These are phyloP conservation scores for Cladosporium oxysporum DNA, from an alignment of 2,329 filamentous ascomycete genomes.

Conservation along the genomic window DNA sequence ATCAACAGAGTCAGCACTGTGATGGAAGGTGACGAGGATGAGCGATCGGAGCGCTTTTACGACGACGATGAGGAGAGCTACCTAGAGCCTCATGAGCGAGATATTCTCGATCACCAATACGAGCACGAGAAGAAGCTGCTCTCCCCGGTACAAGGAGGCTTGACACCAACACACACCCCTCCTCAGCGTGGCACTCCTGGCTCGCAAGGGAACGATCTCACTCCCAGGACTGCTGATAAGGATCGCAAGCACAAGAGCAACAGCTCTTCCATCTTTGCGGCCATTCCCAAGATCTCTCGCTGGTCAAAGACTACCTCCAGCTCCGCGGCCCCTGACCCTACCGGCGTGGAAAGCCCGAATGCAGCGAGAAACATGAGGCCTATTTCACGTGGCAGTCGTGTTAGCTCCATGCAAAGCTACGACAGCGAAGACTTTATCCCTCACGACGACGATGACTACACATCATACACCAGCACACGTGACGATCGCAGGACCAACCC, in stretches of 20 bases:
- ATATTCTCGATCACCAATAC: conserved; percentile 55
- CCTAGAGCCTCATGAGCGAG: conserved; percentile 52
- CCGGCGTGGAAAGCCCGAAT: conserved; percentile 33
- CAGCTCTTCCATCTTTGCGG: conserved; percentile 69
- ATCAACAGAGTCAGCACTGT: conserved; percentile 90
- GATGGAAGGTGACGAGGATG: conserved; percentile 78
- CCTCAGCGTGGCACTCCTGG: conserved; percentile 51
- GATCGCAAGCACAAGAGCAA: conserved; percentile 86
- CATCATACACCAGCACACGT: conserved; percentile 38
- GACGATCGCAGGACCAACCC: conserved; percentile 7
- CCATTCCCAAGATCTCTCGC: conserved; percentile 80
- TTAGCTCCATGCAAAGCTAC: conserved; percentile 56
- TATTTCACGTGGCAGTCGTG: conserved; percentile 68
- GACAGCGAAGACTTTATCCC: conserved; percentile 54
- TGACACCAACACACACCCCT: conserved; percentile 48
- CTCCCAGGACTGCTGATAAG: conserved; percentile 67
- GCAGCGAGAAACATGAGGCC: conserved; percentile 45
- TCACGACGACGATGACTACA: conserved; percentile 56
- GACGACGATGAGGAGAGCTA: conserved; percentile 39
- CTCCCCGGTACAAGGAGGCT: conserved; percentile 54
- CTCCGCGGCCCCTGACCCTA: conserved; percentile 61
- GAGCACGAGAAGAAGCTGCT: conserved; percentile 61
- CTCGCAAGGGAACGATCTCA: conserved; percentile 75
- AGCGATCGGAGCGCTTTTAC: conserved; percentile 40
- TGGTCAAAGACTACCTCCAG: conserved; percentile 98